Evolutionary conservation across 164 flowering plant genomes (phyloP).

Genomic region (Chimonanthus praecox): DNA sequence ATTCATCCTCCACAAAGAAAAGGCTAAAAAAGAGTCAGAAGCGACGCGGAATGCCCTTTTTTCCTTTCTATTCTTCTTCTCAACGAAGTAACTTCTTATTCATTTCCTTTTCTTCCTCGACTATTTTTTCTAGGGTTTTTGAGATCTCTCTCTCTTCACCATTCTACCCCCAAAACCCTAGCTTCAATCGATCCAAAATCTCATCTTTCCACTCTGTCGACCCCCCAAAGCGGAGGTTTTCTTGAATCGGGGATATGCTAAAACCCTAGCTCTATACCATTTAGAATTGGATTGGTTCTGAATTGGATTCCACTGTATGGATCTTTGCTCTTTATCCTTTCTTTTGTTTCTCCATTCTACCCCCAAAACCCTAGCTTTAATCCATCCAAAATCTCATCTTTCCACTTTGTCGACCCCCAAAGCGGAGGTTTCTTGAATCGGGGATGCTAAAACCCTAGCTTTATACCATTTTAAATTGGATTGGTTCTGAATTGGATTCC

Average conservation of each 20-base stretch:
- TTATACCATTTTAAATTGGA: background rate
- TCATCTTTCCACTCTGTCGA: background rate
- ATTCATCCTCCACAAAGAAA: too few species aligned
- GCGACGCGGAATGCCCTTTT: background rate
- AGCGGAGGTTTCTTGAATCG: background rate
- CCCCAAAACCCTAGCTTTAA: conserved; percentile 2
- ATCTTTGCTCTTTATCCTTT: background rate
- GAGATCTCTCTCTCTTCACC: too few species aligned
- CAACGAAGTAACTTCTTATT: background rate
- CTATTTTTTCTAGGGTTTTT: background rate
- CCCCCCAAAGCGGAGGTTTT: too few species aligned
- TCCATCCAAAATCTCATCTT: background rate
- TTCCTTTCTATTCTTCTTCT: background rate
- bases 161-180: background rate
- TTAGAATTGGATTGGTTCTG: background rate
- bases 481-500: background rate
- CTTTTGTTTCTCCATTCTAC: too few species aligned
- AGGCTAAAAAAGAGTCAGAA: conserved; percentile 7
- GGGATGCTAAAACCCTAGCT: background rate
- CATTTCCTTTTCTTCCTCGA: background rate
- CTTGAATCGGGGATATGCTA: background rate
- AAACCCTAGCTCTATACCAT: background rate
- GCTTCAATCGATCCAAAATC: background rate
- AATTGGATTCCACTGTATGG: background rate
- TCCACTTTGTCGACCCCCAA: background rate